phyloP scores from a whole-genome alignment of 352 stramenopile species.

The Globisporangium apiculatum region DNA sequence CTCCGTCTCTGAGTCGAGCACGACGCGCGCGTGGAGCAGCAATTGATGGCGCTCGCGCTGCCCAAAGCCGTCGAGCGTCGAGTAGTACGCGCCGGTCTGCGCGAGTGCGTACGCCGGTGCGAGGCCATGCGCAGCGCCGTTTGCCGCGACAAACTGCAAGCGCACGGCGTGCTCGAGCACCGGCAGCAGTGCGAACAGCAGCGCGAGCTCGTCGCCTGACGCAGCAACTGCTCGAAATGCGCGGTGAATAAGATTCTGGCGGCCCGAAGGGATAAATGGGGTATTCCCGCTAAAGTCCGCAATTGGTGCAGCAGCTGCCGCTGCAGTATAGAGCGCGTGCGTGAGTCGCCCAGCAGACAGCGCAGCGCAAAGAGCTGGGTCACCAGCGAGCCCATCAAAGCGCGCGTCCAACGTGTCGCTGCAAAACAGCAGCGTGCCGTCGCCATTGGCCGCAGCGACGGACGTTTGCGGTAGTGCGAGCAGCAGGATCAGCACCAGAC shows the following conservation, averaged over 20 bases:
- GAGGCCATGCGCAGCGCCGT: conserved; percentile 21
- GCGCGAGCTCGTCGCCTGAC: conserved; percentile 38
- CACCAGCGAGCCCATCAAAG: neutral
- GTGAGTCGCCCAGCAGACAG: no score
- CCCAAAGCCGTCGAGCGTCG: conserved; percentile 70
- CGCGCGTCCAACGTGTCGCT: conserved; percentile 13
- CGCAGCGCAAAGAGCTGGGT: no score
- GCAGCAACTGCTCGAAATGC: conserved; percentile 21
- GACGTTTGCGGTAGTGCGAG: conserved; percentile 23
- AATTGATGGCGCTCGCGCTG: conserved; percentile 76
- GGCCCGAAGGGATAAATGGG: conserved; percentile 25
- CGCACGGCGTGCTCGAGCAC: conserved; percentile 65
- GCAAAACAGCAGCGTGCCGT: conserved; percentile 21
- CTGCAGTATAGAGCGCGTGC: no score
- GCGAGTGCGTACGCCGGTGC: conserved; percentile 33
- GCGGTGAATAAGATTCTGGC: conserved; percentile 24
- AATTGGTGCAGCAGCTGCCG: no score
- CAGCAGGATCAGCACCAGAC: conserved; percentile 39
- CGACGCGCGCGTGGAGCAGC: conserved; percentile 35
- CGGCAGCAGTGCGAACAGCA: conserved; percentile 48
- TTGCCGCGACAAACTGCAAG: conserved; percentile 43
- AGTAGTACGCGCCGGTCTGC: conserved; percentile 72
- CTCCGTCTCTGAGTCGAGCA: neutral
- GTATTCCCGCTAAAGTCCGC: no score
- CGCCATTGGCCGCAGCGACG: neutral